phyloP scores from a whole-genome alignment of 164 flowering plant species.

The Akebia trifoliata region DNA sequence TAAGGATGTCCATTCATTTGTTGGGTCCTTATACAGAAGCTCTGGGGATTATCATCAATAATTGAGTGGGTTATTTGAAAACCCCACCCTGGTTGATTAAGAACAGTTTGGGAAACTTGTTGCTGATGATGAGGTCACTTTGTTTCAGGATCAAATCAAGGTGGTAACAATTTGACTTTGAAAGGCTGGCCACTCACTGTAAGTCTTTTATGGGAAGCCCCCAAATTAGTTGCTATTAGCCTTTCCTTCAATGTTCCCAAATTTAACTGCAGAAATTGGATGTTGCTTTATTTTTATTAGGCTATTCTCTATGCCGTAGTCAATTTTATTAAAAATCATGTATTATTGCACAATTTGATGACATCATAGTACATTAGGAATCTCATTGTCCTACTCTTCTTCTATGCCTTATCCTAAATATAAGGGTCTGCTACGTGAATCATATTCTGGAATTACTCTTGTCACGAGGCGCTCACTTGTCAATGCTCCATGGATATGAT shows the following conservation, averaged over 20 bases:
- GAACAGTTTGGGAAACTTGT: background rate
- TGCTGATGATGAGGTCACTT: constrained; percentile 1
- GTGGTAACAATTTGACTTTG: constrained; percentile 79
- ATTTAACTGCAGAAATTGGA: background rate
- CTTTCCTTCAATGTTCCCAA: background rate
- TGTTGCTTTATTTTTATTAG: too few relatives aligned
- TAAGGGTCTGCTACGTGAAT: too few relatives aligned
- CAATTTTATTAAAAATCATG: too few relatives aligned
- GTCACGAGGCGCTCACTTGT: too few relatives aligned
- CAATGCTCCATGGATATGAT: too few relatives aligned
- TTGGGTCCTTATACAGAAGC: background rate
- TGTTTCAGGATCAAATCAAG: constrained; percentile 84
- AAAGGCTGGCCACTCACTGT: constrained; percentile 99
- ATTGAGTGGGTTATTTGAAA: background rate
- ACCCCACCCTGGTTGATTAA: background rate
- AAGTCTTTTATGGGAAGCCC: constrained; percentile 23
- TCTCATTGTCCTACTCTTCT: too few relatives aligned
- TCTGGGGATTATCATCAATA: background rate
- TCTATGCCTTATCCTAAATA: too few relatives aligned
- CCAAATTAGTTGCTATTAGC: background rate
- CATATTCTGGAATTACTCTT: too few relatives aligned
- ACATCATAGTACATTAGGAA: too few relatives aligned
- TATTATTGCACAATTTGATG: too few relatives aligned
- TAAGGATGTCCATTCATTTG: constrained; percentile 3
- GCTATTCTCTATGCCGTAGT: background rate